Percentiles rank a stretch among this genome's conserved stretches.
These are phyloP conservation scores for Malassezia slooffiae DNA, from an alignment of 1,284 basidiomycete species.

Conservation along the genomic window DNA sequence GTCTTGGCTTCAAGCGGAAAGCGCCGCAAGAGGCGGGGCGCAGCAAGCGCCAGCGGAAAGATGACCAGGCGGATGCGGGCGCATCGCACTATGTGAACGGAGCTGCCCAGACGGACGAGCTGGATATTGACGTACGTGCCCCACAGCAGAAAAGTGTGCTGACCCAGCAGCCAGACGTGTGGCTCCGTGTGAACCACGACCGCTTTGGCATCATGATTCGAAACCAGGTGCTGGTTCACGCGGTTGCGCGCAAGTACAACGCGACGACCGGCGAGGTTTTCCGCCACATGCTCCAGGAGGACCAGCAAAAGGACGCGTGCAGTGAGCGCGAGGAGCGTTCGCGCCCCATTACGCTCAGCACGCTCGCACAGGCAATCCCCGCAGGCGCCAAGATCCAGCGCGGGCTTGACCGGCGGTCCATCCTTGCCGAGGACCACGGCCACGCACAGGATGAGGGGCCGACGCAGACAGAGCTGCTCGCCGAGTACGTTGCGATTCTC, in stretches of 20 bases:
- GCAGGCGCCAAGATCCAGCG: constrained; percentile 48
- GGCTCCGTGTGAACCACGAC: constrained; percentile 76
- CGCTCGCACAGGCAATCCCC: constrained; percentile 47
- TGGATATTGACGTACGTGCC: constrained; percentile 24
- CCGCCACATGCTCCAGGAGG: constrained; percentile 24
- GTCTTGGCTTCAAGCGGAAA: constrained; percentile 26
- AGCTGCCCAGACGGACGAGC: constrained; percentile 11
- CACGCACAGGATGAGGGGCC: too few species aligned
- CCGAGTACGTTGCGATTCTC: constrained; percentile 61
- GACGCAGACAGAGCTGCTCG: constrained; percentile 27
- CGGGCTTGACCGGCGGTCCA: constrained; percentile 47
- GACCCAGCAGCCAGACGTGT: constrained; percentile 49
- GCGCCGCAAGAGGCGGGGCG: constrained; percentile 5
- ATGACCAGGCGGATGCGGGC: constrained; percentile 16
- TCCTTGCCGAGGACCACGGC: constrained; percentile 12
- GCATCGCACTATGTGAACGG: constrained; percentile 16
- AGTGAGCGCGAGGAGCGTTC: constrained; percentile 51
- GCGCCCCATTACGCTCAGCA: constrained; percentile 34
- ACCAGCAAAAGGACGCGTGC: constrained; percentile 49
- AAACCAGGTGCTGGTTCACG: constrained; percentile 50
- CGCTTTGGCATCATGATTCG: constrained; percentile 78
- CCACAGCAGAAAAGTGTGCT: too few species aligned
- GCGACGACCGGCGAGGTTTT: constrained; percentile 32
- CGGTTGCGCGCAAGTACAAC: constrained; percentile 37
- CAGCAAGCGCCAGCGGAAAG: constrained; percentile 2